Conservation (phyloP, 371 early-diverging fungal species). For the Fennellomyces sp. region DNA sequence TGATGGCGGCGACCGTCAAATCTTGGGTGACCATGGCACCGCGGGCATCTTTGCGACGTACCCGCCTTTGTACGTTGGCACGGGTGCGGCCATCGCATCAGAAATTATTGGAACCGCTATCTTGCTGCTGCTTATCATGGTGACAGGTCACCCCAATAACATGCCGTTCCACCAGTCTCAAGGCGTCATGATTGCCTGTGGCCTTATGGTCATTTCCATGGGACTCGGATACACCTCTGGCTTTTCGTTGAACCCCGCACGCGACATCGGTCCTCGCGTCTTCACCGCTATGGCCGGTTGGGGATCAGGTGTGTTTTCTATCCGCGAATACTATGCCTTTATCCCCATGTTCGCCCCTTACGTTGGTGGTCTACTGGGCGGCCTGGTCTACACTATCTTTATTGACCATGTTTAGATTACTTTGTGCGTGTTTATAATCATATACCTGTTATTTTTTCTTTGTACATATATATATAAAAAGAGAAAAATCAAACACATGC, state of each 20-base stretch:
- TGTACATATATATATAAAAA: not conserved
- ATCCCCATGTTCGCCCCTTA: constrained; percentile 84
- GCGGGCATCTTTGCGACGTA: constrained; percentile 76
- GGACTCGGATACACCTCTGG: constrained; percentile 76
- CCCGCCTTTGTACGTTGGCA: constrained; percentile 58
- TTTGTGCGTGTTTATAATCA: not conserved
- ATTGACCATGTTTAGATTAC: constrained; percentile 40
- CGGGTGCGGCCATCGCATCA: constrained; percentile 67
- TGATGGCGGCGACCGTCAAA: constrained; percentile 64
- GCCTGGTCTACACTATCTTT: constrained; percentile 66
- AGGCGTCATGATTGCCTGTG: constrained; percentile 71
- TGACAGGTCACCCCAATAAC: constrained; percentile 74
- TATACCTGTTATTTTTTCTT: not conserved
- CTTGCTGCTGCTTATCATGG: constrained; percentile 71
- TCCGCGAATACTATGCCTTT: constrained; percentile 71
- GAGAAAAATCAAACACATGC: not conserved
- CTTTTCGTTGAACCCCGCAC: constrained; percentile 86
- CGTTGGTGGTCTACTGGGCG: constrained; percentile 73
- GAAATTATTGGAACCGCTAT: constrained; percentile 83
- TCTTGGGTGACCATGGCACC: constrained; percentile 57
- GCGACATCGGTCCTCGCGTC: constrained; percentile 89
- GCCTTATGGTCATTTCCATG: constrained; percentile 44
- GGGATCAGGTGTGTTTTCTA: constrained; percentile 72
- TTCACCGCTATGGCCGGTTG: constrained; percentile 80
- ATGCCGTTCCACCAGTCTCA: constrained; percentile 59